Conservation (phyloP, 2,329 filamentous ascomycete genomes). For the Nothophaeocryptopus gaeumannii region DNA sequence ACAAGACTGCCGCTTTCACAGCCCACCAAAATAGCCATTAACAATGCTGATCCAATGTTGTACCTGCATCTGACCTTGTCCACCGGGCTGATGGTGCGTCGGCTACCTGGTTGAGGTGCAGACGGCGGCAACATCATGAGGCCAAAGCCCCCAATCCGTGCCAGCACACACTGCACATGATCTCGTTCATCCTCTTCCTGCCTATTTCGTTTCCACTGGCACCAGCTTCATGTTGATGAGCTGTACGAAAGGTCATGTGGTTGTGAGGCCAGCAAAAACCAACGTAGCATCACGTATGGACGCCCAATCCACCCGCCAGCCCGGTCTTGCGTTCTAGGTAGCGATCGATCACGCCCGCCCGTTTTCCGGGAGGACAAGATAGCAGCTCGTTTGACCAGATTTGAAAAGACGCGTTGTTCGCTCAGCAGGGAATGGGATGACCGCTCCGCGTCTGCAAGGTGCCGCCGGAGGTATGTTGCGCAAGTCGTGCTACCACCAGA, state of each 20-base stretch:
- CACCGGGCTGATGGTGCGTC: constrained; percentile 23
- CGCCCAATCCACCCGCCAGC: constrained; percentile 8
- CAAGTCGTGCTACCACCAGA: constrained; percentile 20
- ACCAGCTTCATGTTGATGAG: constrained; percentile 10
- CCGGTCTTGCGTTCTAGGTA: neutral
- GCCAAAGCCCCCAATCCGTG: constrained; percentile 3
- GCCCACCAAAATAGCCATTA: constrained; percentile 14
- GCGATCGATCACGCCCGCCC: constrained; percentile 9
- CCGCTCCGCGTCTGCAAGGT: constrained; percentile 21
- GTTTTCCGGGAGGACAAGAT: constrained; percentile 13
- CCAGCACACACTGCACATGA: constrained; percentile 3
- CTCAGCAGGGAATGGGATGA: constrained; percentile 15
- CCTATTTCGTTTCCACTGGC: constrained; percentile 11
- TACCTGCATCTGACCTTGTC: constrained; percentile 23
- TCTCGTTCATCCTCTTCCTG: constrained; percentile 1
- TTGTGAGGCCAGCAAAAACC: constrained; percentile 1
- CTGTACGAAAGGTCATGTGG: neutral
- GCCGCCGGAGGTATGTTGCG: constrained; percentile 19
- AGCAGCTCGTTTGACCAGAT: constrained; percentile 25
- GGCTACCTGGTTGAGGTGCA: constrained; percentile 21
- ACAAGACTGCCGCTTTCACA: constrained; percentile 9
- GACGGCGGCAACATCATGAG: constrained; percentile 11
- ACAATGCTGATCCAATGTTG: constrained; percentile 24
- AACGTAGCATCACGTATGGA: constrained; percentile 8
- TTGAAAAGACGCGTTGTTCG: constrained; percentile 19